Evolutionary conservation across 257 asterid genomes (phyloP).

Genomic region (Striga asiatica): DNA sequence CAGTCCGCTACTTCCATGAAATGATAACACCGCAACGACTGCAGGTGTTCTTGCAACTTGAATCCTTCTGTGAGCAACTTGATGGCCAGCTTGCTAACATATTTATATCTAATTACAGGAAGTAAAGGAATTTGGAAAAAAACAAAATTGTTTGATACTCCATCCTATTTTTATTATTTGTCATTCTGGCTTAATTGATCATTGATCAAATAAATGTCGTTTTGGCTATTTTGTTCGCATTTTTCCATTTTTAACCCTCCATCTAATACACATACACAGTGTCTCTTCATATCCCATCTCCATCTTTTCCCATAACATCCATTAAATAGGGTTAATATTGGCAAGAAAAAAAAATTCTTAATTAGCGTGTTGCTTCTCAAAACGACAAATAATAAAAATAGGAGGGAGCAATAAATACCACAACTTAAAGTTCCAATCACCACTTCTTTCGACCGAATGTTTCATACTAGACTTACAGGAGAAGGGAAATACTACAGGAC

Average conservation of each 20-base stretch:
- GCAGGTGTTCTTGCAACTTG: slow-evolving; percentile 78
- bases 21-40: slow-evolving; percentile 74
- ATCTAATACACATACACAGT: no score
- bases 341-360: no score
- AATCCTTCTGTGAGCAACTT: slow-evolving; percentile 84
- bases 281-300: no score
- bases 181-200: no score
- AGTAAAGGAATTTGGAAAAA: slow-evolving; percentile 43
- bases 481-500: slow-evolving; percentile 6
- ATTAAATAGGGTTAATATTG: no score
- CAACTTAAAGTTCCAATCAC: slow-evolving; percentile 1
- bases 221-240: no score
- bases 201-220: no score
- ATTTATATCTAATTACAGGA: slow-evolving; percentile 55
- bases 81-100: slow-evolving; percentile 78
- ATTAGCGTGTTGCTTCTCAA: no score
- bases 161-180: no score
- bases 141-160: slow-evolving; percentile 3
- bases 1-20: slow-evolving; percentile 97
- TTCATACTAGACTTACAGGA: background rate
- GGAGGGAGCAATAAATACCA: slow-evolving; percentile 3
- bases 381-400: no score
- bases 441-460: background rate
- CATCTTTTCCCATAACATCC: no score
- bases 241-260: no score